Base-by-base conservation (phyloP, 2,329 filamentous ascomycete species). In the Aspergillus sclerotialis region DNA sequence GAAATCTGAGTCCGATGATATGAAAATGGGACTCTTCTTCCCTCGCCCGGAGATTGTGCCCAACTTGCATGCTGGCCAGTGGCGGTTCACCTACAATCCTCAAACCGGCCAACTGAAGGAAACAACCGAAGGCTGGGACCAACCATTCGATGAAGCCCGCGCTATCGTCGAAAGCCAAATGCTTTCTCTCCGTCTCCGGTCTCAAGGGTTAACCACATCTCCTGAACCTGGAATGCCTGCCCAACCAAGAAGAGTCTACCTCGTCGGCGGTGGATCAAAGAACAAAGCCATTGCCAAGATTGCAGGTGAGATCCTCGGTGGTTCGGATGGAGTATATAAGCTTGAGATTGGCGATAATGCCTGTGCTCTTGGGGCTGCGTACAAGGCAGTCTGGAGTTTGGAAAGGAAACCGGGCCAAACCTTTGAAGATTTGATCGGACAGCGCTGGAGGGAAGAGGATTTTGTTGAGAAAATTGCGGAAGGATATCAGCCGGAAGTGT, bases 311-410 rank as follows among this genome's bases (percentile, higher is more conserved):
- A 87, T 96, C 3, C 76, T 98, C 2, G 92, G 92, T 33, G 86
- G 86, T 21, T 75, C 73, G 2, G 92, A 96, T 43, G 92, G 92
- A 15, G 85, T 96, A 16, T 98, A 87, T 66, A 84, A 83, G 63
- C 77, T 98, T 10, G 89, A 96, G 55, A 87, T 96, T 4, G 90
- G 92, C 16, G 88, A 89, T 16, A 95, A 94, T 64, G 90, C 92
- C 3, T 98, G 92, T 64, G 92, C 90, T 8, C 66, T 96, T 10
- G 92, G 92, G 10, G 87, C 87, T 5, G 90, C 90, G 16, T 95
- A 96, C 65, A 96, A 96, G 67, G 90, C 92, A 10, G 80, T 94
- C 0, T 98, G 92, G 92, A 88, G 84, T 1, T 70, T 87, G 36
- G 87, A 92, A 68, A 69, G 84, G 30, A 60, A 62, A 15, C 58